These are phyloP conservation scores for Mucor irregularis DNA, from an alignment of 371 early-diverging fungal genomes.

Conservation along the genomic window DNA sequence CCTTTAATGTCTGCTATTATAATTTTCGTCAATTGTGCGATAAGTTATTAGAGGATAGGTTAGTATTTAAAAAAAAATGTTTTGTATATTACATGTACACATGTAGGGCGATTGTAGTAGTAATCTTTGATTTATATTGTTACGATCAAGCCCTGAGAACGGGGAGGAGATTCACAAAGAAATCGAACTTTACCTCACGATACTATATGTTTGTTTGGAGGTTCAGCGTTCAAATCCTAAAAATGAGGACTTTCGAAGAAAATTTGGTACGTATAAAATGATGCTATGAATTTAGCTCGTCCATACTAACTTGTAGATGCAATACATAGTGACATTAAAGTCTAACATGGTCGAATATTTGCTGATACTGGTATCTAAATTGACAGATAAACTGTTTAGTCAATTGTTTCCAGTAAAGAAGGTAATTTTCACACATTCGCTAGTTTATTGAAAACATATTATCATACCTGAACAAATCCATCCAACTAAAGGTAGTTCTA, in stretches of 20 bases:
- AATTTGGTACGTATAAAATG: conserved; percentile 35
- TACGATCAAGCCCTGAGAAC: no score
- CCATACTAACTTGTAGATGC: no score
- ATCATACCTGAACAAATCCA: background rate
- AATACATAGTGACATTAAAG: conserved; percentile 1
- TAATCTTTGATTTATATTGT: no score
- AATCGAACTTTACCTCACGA: conserved; percentile 58
- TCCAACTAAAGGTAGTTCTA: background rate
- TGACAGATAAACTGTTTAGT: background rate
- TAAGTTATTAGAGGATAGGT: background rate
- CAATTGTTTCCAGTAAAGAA: conserved; percentile 77
- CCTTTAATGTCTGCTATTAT: conserved; percentile 43
- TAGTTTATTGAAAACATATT: no score
- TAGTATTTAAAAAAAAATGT: background rate
- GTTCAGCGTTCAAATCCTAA: conserved; percentile 27
- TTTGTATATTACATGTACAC: no score
- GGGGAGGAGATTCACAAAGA: no score
- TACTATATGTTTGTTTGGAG: conserved; percentile 61
- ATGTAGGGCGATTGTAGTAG: no score
- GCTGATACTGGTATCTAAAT: conserved; percentile 47
- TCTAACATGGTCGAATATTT: conserved; percentile 51
- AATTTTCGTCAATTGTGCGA: conserved; percentile 35
- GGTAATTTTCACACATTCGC: conserved; percentile 34
- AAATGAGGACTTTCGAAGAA: conserved; percentile 33
- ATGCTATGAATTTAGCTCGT: background rate